phyloP scores from a whole-genome alignment of 192 early-diverging fungal species.

The Backusella tuberculispora region DNA sequence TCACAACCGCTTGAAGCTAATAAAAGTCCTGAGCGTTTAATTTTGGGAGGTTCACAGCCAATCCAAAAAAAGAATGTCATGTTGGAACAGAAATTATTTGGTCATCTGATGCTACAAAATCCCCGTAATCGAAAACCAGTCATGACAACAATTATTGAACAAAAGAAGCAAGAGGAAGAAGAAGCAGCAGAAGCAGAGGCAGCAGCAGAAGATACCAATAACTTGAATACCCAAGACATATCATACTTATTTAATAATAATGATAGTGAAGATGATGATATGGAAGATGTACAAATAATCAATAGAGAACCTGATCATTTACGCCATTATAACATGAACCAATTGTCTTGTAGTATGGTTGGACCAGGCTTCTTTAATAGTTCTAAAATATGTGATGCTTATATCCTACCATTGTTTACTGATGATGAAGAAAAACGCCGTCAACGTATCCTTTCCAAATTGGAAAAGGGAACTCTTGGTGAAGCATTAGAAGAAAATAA shows the following conservation, averaged over 20 bases:
- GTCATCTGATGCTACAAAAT: slow-evolving; percentile 24
- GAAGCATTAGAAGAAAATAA: background rate
- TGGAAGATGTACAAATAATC: background rate
- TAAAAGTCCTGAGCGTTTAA: slow-evolving; percentile 3
- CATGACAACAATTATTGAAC: background rate
- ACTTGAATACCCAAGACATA: background rate
- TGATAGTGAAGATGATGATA: background rate
- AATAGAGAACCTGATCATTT: slow-evolving; percentile 6
- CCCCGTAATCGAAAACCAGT: slow-evolving; percentile 18
- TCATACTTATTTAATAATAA: too few species aligned
- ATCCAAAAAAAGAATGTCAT: slow-evolving; percentile 12
- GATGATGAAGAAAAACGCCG: background rate
- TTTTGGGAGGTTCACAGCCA: slow-evolving; percentile 8
- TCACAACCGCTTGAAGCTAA: background rate
- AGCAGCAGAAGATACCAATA: too few species aligned
- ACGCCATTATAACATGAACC: background rate
- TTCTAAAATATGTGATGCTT: too few species aligned
- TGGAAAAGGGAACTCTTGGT: slow-evolving; percentile 16
- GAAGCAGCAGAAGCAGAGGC: background rate
- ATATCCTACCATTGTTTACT: background rate
- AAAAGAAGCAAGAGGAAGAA: background rate
- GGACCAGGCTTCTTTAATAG: background rate
- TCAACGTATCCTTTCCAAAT: slow-evolving; percentile 2
- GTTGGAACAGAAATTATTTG: slow-evolving; percentile 26
- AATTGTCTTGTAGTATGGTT: background rate